phyloP scores from a whole-genome alignment of 768 basidiomycete genomes.

The Rhizopogon vinicolor region DNA sequence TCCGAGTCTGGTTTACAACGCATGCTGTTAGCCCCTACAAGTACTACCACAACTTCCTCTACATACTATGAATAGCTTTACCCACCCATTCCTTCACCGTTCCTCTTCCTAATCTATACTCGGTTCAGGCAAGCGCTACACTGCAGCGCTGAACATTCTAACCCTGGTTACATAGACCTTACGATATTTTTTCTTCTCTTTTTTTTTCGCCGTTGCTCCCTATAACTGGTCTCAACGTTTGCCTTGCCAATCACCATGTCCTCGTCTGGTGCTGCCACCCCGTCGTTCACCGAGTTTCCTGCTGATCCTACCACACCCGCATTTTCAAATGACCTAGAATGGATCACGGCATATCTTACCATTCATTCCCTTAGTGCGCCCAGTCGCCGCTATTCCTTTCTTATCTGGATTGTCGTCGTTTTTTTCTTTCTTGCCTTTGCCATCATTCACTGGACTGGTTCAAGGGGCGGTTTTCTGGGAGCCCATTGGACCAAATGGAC shows the following conservation, averaged over 20 bases:
- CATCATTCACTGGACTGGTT: conserved; percentile 38
- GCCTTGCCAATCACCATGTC: background rate
- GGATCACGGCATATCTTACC: conserved; percentile 53
- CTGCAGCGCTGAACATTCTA: no score
- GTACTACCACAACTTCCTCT: no score
- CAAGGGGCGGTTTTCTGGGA: conserved; percentile 38
- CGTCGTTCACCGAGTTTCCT: conserved; percentile 9
- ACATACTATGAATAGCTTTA: background rate
- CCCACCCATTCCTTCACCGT: background rate
- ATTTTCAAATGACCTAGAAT: conserved; percentile 40
- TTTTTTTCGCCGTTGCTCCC: no score
- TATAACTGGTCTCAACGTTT: background rate
- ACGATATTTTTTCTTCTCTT: no score
- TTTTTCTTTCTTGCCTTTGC: conserved; percentile 36
- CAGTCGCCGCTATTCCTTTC: conserved; percentile 51
- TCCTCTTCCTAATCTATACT: no score
- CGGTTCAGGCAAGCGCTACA: no score
- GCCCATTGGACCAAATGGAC: conserved; percentile 58
- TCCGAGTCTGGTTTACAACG: no score
- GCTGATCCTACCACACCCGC: conserved; percentile 41
- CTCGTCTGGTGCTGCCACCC: background rate
- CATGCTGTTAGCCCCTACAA: no score
- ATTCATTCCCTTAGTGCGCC: conserved; percentile 51
- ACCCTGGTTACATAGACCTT: no score
- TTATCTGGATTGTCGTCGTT: conserved; percentile 54